phyloP scores from a whole-genome alignment of 208 protist species.

The Leptomonas pyrrhocoris region DNA sequence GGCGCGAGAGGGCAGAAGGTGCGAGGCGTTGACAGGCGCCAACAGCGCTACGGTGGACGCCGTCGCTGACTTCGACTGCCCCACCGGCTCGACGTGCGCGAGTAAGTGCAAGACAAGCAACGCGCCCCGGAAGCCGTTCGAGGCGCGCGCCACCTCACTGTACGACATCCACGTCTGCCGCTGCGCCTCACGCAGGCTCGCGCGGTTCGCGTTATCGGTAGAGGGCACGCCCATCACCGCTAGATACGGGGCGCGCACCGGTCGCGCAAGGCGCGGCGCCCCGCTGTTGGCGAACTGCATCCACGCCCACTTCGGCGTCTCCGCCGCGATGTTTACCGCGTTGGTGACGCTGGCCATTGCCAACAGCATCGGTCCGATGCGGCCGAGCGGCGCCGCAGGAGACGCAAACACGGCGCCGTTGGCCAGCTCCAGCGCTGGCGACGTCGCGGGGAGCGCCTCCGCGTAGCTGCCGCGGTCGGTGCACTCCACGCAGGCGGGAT shows the following conservation, averaged over 20 bases:
- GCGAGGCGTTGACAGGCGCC: constrained; percentile 1
- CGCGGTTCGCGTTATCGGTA: constrained; percentile 5
- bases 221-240: constrained; percentile 32
- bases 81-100: constrained; percentile 4
- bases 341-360: constrained; percentile 30
- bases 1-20: no score
- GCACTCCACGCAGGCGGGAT: not conserved
- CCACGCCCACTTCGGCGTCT: constrained; percentile 26
- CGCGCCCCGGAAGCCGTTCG: constrained; percentile 16
- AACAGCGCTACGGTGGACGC: not conserved
- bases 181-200: constrained; percentile 13
- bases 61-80: not conserved
- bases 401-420: constrained; percentile 14
- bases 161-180: constrained; percentile 23
- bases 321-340: constrained; percentile 3
- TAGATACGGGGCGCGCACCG: constrained; percentile 1
- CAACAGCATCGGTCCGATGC: constrained; percentile 26
- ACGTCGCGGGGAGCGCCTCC: not conserved
- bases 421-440: not conserved
- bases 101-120: constrained; percentile 29
- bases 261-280: not conserved
- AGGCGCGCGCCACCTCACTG: constrained; percentile 7
- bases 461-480: not conserved
- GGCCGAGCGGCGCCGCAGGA: constrained; percentile 14
- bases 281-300: constrained; percentile 2